phyloP scores from a whole-genome alignment of 768 basidiomycete species.

The Tephrocybe sp. region DNA sequence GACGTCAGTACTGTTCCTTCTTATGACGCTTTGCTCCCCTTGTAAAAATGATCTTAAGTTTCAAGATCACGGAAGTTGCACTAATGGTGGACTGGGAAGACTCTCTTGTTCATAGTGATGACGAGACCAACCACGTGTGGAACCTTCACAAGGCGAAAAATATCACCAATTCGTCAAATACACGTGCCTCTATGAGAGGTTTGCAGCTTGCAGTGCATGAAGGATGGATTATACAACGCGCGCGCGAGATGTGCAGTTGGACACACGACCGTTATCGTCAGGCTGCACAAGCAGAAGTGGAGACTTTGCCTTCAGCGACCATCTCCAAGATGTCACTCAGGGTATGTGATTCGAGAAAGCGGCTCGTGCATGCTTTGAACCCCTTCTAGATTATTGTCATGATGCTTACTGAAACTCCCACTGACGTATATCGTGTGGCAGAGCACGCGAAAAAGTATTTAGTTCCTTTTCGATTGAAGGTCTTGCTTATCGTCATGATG shows the following conservation, averaged over 20 bases:
- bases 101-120: constrained; percentile 49
- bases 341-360: constrained; percentile 33
- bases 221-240: constrained; percentile 72
- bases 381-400: constrained; percentile 58
- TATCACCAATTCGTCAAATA: constrained; percentile 35
- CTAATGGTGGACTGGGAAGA: constrained; percentile 75
- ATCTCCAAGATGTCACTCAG: constrained; percentile 69
- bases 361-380: background rate
- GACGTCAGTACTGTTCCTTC: constrained; percentile 41
- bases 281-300: constrained; percentile 62
- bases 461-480: background rate
- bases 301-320: constrained; percentile 43
- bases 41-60: constrained; percentile 34
- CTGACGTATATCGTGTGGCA: constrained; percentile 66
- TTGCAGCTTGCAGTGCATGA: constrained; percentile 65
- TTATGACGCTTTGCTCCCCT: background rate
- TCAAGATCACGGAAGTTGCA: constrained; percentile 71
- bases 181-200: constrained; percentile 63
- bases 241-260: constrained; percentile 75
- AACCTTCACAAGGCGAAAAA: constrained; percentile 50
- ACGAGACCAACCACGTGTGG: constrained; percentile 50
- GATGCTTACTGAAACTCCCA: constrained; percentile 61
- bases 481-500: background rate
- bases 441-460: constrained; percentile 62
- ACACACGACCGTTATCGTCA: constrained; percentile 74